Percentiles rank a stretch among this genome's conserved stretches.
phyloP scores from a whole-genome alignment of 306 rosid genomes.

The Cicer arietinum region DNA sequence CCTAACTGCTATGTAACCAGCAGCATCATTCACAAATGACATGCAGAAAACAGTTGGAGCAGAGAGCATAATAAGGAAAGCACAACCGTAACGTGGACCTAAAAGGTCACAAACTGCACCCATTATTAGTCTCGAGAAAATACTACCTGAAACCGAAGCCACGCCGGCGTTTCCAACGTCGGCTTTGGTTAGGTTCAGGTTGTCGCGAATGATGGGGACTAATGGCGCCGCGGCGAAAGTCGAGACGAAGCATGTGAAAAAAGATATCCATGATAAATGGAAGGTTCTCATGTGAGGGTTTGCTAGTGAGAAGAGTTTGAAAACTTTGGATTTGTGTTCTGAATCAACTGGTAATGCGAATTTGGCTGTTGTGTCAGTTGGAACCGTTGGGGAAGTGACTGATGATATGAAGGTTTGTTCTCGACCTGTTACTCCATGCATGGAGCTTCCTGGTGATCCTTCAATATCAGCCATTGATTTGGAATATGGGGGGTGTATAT shows the following conservation, averaged over 20 bases:
- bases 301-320: constrained; percentile 74
- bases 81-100: constrained; percentile 88
- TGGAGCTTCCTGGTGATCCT: constrained; percentile 91
- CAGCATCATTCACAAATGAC: constrained; percentile 72
- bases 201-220: constrained; percentile 79
- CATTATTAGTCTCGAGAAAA: constrained; percentile 83
- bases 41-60: constrained; percentile 84
- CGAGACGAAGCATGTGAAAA: constrained; percentile 86
- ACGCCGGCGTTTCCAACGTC: constrained; percentile 94
- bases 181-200: constrained; percentile 73
- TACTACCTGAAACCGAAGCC: constrained; percentile 82
- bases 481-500: background rate
- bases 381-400: constrained; percentile 76
- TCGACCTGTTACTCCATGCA: constrained; percentile 91
- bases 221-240: constrained; percentile 88
- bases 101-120: constrained; percentile 83
- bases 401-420: constrained; percentile 72
- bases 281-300: constrained; percentile 98
- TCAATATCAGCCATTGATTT: constrained; percentile 50
- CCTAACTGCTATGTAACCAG: constrained; percentile 67
- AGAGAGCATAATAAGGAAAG: constrained; percentile 66
- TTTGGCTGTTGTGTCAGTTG: constrained; percentile 68
- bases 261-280: constrained; percentile 93
- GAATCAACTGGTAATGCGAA: constrained; percentile 82
- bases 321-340: constrained; percentile 77